phyloP scores from a whole-genome alignment of 192 early-diverging fungal genomes.

The Pilaira anomala region DNA sequence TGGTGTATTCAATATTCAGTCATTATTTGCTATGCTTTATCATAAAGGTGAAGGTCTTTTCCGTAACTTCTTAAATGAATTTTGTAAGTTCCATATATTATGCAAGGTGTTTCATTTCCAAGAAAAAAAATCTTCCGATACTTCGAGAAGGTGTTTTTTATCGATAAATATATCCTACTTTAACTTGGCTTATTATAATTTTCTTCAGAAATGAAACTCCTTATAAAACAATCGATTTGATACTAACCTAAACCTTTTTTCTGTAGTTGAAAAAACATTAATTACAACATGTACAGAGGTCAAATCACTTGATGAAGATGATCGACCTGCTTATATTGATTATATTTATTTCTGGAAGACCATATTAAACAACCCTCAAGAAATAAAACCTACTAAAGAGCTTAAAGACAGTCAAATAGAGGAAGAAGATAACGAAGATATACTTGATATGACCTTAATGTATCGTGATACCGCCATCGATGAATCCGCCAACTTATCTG shows the following conservation, averaged over 20 bases:
- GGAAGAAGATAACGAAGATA: slow-evolving; percentile 5
- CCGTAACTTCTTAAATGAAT: slow-evolving; percentile 39
- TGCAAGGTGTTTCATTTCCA: no score
- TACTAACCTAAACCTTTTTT: background rate
- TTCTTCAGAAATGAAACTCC: no score
- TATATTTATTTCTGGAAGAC: slow-evolving; percentile 60
- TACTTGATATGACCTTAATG: background rate
- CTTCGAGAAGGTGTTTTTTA: no score
- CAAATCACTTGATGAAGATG: background rate
- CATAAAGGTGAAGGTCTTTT: slow-evolving; percentile 44
- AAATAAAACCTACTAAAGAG: slow-evolving; percentile 13
- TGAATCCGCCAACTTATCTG: slow-evolving; percentile 24
- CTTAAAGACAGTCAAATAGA: slow-evolving; percentile 13
- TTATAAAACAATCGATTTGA: background rate
- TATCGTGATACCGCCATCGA: background rate
- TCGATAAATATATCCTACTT: no score
- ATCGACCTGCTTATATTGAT: slow-evolving; percentile 47
- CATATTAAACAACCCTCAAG: slow-evolving; percentile 43
- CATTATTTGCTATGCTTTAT: slow-evolving; percentile 52
- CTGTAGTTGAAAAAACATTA: slow-evolving; percentile 50
- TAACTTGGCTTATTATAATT: no score
- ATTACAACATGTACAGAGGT: slow-evolving; percentile 51
- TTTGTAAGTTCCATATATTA: slow-evolving; percentile 36
- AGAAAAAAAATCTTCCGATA: no score
- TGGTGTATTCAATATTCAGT: slow-evolving; percentile 46